Base-by-base conservation (phyloP, 148 eudicot genomes). In the Agrostemma githago region DNA sequence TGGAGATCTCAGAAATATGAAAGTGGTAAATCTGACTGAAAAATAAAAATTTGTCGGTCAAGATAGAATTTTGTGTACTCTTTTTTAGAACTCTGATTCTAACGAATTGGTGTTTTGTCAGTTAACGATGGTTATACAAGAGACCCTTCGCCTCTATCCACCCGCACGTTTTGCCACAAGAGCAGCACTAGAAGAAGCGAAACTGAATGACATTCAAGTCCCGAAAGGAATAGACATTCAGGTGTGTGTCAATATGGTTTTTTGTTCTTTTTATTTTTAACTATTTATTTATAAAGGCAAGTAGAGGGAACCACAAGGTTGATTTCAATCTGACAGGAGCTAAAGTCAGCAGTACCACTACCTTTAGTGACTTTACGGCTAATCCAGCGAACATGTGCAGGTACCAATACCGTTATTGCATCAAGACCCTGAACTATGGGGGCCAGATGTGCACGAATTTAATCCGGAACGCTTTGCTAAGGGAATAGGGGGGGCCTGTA, bases 91-190 rank as follows among this genome's bases (percentile, higher is more conserved):
- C 11, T 20, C 17, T 34, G 12, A 43, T 21, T 26, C 5, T 73
- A 4, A 43, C 39, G 16, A 9, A n/a, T 16, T 65, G n/a, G 37
- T 66, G 19, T 34, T 3, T 73, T 77, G 77, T 81, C 85, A 89
- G 91, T 64, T 86, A 67, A 84, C 84, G 20, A 84, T 80, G 87
- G 78, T 89, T 16, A 82, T 86, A 57, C 88, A 84, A 68, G 91
- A 88, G 76, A 77, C 87, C 4, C 74, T 87, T 20, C 88, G 92
- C 5, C 82, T 88, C 0, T 89, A 89, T 72, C 83, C 89, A 4
- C 87, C 94, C 14, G 91, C 76, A 65, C 77, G 72, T 11, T 81
- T 68, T 44, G 76, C 71, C n/a, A 74, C 76, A 68, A 78, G 89
- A 83, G 83, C 83, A 80, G 80, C 87, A 26, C 51, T 86, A 26